phyloP scores from a whole-genome alignment of 139 green algal genomes.

The Chara braunii region DNA sequence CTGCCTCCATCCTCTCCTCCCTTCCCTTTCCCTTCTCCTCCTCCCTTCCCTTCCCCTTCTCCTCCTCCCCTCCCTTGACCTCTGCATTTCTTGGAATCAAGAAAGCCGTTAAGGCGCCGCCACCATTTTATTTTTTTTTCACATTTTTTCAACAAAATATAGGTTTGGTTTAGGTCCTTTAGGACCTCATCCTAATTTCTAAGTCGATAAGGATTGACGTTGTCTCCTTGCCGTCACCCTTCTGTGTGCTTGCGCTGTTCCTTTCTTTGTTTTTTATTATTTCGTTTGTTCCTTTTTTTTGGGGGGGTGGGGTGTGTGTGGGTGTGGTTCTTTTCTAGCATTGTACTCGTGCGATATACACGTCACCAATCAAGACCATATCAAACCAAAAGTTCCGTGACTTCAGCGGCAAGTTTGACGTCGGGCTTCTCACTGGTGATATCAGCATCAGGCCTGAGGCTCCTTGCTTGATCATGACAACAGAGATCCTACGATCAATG shows the following conservation, averaged over 20 bases:
- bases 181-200: neutral
- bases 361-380: slow-evolving; percentile 96
- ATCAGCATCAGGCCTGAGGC: slow-evolving; percentile 79
- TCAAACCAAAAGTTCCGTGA: slow-evolving; percentile 98
- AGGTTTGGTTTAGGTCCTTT: neutral
- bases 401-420: slow-evolving; percentile 56
- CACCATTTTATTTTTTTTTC: too few species aligned
- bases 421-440: slow-evolving; percentile 89
- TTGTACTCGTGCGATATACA: slow-evolving; percentile 75
- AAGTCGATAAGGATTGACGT: neutral
- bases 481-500: slow-evolving; percentile 92
- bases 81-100: too few species aligned
- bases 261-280: too few species aligned
- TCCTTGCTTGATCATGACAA: slow-evolving; percentile 95
- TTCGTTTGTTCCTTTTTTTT: too few species aligned
- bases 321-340: too few species aligned
- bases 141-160: too few species aligned
- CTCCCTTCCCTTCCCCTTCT: too few species aligned
- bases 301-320: too few species aligned
- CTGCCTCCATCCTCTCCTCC: too few species aligned
- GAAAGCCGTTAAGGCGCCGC: too few species aligned
- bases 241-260: neutral
- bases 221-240: neutral
- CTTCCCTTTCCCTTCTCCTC: too few species aligned
- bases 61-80: too few species aligned